Evolutionary conservation across 2,329 filamentous ascomycete genomes (phyloP).

Genomic region (Colletotrichum higginsianum): DNA sequence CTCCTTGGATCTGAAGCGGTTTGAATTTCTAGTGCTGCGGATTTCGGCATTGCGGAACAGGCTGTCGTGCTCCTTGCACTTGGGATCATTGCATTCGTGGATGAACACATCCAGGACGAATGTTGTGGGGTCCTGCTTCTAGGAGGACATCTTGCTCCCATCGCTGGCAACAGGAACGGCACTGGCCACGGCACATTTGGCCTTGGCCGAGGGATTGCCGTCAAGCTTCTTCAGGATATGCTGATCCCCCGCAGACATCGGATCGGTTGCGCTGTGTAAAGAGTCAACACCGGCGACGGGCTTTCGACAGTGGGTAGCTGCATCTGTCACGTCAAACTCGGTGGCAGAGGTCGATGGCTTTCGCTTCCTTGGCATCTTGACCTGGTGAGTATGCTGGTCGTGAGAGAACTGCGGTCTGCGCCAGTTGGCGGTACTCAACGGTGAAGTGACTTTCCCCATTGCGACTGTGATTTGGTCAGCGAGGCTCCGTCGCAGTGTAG

Average conservation of each 20-base stretch:
- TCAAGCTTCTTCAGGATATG: neutral
- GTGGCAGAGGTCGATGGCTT: neutral
- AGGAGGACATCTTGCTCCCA: slow-evolving; percentile 1
- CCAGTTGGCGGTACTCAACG: slow-evolving; percentile 26
- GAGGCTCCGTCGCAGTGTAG: neutral
- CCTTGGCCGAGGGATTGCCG: neutral
- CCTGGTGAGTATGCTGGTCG: neutral
- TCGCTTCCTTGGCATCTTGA: slow-evolving; percentile 10
- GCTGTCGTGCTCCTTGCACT: slow-evolving; percentile 18
- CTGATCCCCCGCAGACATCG: slow-evolving; percentile 6
- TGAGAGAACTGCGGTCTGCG: slow-evolving; percentile 14
- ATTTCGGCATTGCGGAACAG: slow-evolving; percentile 38
- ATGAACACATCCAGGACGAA: slow-evolving; percentile 34
- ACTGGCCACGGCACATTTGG: slow-evolving; percentile 4
- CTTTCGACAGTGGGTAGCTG: slow-evolving; percentile 26
- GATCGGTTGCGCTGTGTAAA: slow-evolving; percentile 9
- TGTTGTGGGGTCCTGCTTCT: slow-evolving; percentile 27
- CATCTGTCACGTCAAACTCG: slow-evolving; percentile 23
- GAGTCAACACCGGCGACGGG: slow-evolving; percentile 17
- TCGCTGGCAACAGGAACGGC: neutral
- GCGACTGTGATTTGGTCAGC: neutral
- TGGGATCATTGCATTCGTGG: slow-evolving; percentile 25
- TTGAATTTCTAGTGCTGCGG: slow-evolving; percentile 32
- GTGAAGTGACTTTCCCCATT: slow-evolving; percentile 19
- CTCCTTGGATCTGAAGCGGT: slow-evolving; percentile 25